Evolutionary conservation across 805 yeast genomes (phyloP), one percentile per base, ranked within the genome.

Genomic region (Metschnikowia drakensbergensis): DNA sequence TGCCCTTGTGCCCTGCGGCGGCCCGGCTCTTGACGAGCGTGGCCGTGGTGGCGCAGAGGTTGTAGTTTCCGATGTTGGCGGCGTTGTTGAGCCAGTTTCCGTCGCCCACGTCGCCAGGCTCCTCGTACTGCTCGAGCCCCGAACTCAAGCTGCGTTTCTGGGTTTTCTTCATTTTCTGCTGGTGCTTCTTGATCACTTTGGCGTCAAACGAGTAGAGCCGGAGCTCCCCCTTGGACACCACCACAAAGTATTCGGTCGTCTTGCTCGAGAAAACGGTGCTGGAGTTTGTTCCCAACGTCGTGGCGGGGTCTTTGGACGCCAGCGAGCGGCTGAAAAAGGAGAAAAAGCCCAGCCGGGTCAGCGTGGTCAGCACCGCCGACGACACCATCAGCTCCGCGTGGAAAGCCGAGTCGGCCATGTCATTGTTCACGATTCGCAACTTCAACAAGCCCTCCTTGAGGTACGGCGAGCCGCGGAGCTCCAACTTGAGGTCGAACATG

Each of bases 401-500:
- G 4, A 31, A 7, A 17, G 47, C 9, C 17, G 45, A 49, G 55
- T 72, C 76, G 25, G 64, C 64, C 55, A 62, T 64, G 55, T 69
- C 75, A 58, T 71, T 65, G 52, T 70, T 64, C 46, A 63, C 54
- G 27, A 70, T 64, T 49, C 64, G 66, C 57, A 71, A 63, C 53
- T 77, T 72, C 54, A 83, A 69, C 33, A 86, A 58, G 1, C 94
- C 92, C 65, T 86, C 92, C 60, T 86, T 83, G 48, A 83, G 74
- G 81, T 88, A 86, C 1, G 94, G 92, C 0, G 91, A 82, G 1
- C 92, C 92, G 45, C 76, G 75, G 40, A 81, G 69, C 58, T 83
- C 90, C 49, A 84, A 68, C 34, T 78, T 79, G 54, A 79, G 72
- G 62, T 84, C 89, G 49, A 74, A 76, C 30, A 75, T 75, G 54